Evolutionary conservation across 805 yeast genomes (phyloP), one percentile per base, ranked within the genome.

Genomic region (Starmerella davenportii): DNA sequence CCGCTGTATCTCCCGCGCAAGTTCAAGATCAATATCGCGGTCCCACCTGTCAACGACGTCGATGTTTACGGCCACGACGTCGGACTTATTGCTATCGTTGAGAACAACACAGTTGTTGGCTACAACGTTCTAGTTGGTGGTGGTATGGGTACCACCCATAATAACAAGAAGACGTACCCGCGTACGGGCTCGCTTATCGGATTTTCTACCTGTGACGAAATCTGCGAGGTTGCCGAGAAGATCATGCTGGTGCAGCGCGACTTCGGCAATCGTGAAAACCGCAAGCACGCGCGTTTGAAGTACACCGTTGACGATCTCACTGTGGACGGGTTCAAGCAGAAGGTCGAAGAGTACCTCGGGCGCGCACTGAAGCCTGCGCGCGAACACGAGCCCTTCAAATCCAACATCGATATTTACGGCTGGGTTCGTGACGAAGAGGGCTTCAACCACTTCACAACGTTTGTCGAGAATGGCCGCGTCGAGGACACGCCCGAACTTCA

Each of bases 141-240:
- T 64, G 96, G 96, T 68, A 87, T 87, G 96, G 96, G 96, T 52
- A 72, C 93, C 31, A 87, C 96, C 13, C 96, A 87, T 59, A 87
- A 85, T 69, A 87, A 87, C 65, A 78, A 77, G 55, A 87, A 87
- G 68, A 87, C 96, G 0, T 87, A 87, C 57, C 96, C 96, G 52
- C 72, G 96, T 63, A 72, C 93, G 4, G 96, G 94, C 45, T 76
- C 93, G 16, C 62, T 73, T 60, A 69, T 87, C 48, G 96, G 96
- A 21, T 87, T 63, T 54, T 74, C 76, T 36, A 47, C 72, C 3
- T 65, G 65, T 43, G 85, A 76, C 37, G 70, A 82, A 57, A 68
- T 81, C 36, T 74, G 72, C 44, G 60, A 69, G 37, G 94, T 77
- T 17, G 80, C 93, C 59, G 95, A 87, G 60, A 80, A 80, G 65